Conservation (phyloP, 1,284 basidiomycete species). For the Cutaneotrichosporon sp. region DNA sequence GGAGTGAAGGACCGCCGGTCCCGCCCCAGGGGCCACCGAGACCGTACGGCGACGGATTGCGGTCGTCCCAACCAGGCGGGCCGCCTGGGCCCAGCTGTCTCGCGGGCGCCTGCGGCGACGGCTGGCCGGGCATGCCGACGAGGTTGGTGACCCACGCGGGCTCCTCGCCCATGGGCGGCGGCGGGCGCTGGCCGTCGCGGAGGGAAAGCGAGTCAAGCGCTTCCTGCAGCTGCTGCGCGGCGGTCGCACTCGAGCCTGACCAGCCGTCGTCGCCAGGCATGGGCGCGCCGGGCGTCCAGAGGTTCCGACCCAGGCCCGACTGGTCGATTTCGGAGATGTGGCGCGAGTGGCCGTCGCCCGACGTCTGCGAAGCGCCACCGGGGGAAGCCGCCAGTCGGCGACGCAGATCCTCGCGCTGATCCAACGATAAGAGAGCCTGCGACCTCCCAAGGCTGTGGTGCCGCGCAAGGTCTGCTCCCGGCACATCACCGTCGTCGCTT, state of each 20-base stretch:
- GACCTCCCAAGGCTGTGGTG: conserved; percentile 46
- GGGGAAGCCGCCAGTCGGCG: conserved; percentile 19
- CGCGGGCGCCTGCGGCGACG: conserved; percentile 22
- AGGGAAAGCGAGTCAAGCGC: conserved; percentile 36
- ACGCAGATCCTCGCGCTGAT: conserved; percentile 36
- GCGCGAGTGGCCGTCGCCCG: conserved; percentile 12
- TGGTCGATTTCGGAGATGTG: conserved; percentile 18
- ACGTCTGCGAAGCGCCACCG: conserved; percentile 4
- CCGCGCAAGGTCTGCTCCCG: conserved; percentile 36
- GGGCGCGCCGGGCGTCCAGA: conserved; percentile 31
- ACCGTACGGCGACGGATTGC: conserved; percentile 5
- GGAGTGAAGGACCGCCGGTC: conserved; percentile 5
- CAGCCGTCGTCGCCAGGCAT: conserved; percentile 33
- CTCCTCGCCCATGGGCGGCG: conserved; percentile 24
- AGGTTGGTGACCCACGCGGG: conserved; percentile 44
- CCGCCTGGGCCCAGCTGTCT: conserved; percentile 1
- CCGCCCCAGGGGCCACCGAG: conserved; percentile 1
- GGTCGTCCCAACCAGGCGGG: conserved; percentile 14
- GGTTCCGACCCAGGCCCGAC: conserved; percentile 36
- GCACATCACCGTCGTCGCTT: conserved; percentile 12
- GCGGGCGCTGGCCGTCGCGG: conserved; percentile 8
- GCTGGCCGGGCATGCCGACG: conserved; percentile 35
- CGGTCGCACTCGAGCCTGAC: conserved; percentile 15
- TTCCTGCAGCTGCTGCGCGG: conserved; percentile 36
- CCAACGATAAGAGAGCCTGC: conserved; percentile 36